Base-by-base conservation (phyloP, 192 early-diverging fungal genomes). In the Coemansia asiatica region DNA sequence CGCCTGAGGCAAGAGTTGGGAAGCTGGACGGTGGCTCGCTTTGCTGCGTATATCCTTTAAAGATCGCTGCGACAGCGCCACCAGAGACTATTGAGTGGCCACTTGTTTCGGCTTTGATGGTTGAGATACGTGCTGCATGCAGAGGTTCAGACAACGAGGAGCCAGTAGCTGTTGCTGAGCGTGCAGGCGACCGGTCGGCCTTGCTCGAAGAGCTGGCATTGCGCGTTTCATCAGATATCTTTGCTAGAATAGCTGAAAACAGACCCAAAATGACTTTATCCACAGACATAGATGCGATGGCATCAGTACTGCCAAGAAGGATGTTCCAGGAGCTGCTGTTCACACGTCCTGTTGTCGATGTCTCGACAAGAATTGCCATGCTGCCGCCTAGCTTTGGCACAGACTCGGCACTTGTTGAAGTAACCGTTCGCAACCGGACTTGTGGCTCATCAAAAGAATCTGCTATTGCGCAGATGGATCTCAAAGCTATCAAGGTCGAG, bases 131-230 rank as follows among this genome's bases (percentile, higher is more conserved):
- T 2, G 65, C 72, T 2, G 57, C 66, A 51, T 72, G 72, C 44
- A 29, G 28, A 25, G 58, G 33, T 4, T 27, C 31, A 6, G 61
- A 59, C 19, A 59, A 60, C 29, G 44, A 68, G 13, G 53, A 60
- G 22, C 59, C 57, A 18, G 51, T 61, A 8, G 64, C 29, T 19
- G 27, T 35, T 51, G 56, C 38, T 36, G 38, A 13, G 38, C 28
- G 22, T 8, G 58, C 31, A 67, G 54, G n/a, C 48, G 63, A 63
- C 38, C 57, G 69, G 28, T 63, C 68, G 19, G 68, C 59, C 1
- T 68, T 68, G 50, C 55, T 80, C 47, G 78, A 74, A 55, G 78
- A 80, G 29, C 69, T 80, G 12, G 72, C 78, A 1, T 53, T 44
- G 16, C 63, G 66, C 0, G 47, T 75, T 21, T 67, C 78, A 12